Evolutionary conservation across 768 basidiomycete genomes (phyloP).

Genomic region (Mycena alexandri): DNA sequence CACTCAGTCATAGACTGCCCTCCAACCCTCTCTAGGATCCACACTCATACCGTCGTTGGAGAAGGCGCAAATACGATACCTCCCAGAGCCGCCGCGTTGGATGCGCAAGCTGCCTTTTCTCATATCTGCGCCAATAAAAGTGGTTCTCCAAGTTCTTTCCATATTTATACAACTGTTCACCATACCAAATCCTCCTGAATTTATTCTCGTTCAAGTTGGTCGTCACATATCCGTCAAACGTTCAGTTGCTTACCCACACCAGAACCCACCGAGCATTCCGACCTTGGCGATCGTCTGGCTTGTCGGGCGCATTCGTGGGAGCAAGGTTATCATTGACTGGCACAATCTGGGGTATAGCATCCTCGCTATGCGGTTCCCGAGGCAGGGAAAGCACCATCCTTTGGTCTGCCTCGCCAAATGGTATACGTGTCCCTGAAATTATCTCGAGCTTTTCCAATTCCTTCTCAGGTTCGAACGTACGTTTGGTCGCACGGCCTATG

Average conservation of each 20-base stretch:
- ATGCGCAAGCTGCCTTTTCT: conserved; percentile 72
- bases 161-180: conserved; percentile 74
- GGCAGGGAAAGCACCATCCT: conserved; percentile 74
- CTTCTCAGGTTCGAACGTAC: conserved; percentile 79
- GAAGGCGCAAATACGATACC: conserved; percentile 73
- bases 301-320: conserved; percentile 73
- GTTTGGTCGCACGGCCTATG: conserved; percentile 87
- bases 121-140: conserved; percentile 85
- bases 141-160: conserved; percentile 73
- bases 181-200: conserved; percentile 79
- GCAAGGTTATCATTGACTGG: conserved; percentile 97
- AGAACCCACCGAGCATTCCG: conserved; percentile 98
- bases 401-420: conserved; percentile 82
- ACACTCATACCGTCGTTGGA: conserved; percentile 81
- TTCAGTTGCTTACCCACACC: conserved; percentile 3
- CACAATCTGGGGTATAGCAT: conserved; percentile 98
- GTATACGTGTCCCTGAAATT: conserved; percentile 55
- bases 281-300: conserved; percentile 90
- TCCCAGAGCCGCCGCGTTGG: conserved; percentile 71
- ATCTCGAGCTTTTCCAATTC: neutral
- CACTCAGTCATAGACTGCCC: neutral
- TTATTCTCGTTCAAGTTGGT: conserved; percentile 90
- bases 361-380: conserved; percentile 70
- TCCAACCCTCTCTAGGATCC: conserved; percentile 66
- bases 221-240: neutral